A percentile compares a stretch with the other conserved stretches of the same genome.
phyloP scores from a whole-genome alignment of 73 alveolate species.

The Diophrys appendiculata region DNA sequence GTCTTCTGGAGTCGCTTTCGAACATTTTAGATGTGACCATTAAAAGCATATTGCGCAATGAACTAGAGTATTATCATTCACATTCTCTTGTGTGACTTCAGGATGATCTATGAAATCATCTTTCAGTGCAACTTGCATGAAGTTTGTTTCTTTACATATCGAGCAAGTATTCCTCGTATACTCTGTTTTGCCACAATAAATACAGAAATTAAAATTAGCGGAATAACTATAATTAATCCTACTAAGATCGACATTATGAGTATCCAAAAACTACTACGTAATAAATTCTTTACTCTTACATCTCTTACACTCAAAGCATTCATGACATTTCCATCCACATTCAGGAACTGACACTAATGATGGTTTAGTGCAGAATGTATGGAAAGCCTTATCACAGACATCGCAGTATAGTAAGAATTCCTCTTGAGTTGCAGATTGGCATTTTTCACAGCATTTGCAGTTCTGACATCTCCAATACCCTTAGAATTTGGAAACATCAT shows the following conservation, averaged over 20 bases:
- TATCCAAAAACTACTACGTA: background rate
- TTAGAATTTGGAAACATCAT: constrained; percentile 23
- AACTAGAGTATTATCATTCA: constrained; percentile 2
- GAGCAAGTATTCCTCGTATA: constrained; percentile 34
- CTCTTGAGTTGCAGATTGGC: constrained; percentile 56
- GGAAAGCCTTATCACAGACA: constrained; percentile 68
- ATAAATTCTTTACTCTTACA: constrained; percentile 45
- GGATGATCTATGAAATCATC: background rate
- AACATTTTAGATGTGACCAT: constrained; percentile 52
- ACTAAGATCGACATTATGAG: background rate
- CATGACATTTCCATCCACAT: constrained; percentile 65
- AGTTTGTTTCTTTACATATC: constrained; percentile 32
- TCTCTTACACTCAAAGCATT: constrained; percentile 59
- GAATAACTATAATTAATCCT: constrained; percentile 22
- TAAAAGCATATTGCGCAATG: constrained; percentile 24
- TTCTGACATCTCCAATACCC: constrained; percentile 64
- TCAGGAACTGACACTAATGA: constrained; percentile 41
- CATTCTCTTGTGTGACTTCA: background rate
- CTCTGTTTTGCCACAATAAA: constrained; percentile 34
- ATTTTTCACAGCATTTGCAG: constrained; percentile 62
- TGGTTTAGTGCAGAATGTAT: constrained; percentile 56
- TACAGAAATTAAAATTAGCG: constrained; percentile 40
- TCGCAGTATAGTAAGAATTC: constrained; percentile 62
- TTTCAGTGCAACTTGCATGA: background rate
- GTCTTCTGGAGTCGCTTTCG: constrained; percentile 19